Evolutionary conservation across 148 eudicot genomes (phyloP).

Genomic region (Camellia lanceoleosa): DNA sequence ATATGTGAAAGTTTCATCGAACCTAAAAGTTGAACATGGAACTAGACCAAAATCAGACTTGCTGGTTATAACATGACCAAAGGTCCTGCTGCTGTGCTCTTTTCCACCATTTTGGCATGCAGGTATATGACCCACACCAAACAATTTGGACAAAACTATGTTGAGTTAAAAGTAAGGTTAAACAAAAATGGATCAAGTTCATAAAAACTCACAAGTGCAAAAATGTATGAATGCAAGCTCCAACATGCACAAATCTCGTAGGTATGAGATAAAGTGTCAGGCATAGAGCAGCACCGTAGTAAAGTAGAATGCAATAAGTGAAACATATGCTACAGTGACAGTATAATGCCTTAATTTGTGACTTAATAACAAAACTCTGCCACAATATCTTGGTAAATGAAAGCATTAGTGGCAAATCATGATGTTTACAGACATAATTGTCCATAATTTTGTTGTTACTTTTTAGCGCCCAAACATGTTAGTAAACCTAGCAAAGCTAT

Average conservation of each 20-base stretch:
- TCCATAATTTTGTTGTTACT: background rate
- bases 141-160: background rate
- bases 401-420: background rate
- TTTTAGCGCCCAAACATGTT: background rate
- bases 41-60: slow-evolving; percentile 1
- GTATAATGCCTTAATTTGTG: background rate
- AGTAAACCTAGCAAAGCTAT: background rate
- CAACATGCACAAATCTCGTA: background rate
- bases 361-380: background rate
- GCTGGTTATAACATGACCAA: background rate
- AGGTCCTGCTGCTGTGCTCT: background rate
- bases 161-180: background rate
- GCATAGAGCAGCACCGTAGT: background rate
- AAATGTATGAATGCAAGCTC: slow-evolving; percentile 1
- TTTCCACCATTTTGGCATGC: background rate
- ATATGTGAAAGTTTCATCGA: background rate
- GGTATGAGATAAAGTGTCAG: background rate
- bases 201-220: background rate
- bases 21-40: background rate
- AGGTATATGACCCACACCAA: background rate
- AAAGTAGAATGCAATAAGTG: background rate
- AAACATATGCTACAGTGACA: background rate
- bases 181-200: background rate
- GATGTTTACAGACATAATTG: background rate
- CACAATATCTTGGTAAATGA: background rate